Base-by-base conservation (phyloP, 2,329 filamentous ascomycete species). In the Apiospora phragmitis region DNA sequence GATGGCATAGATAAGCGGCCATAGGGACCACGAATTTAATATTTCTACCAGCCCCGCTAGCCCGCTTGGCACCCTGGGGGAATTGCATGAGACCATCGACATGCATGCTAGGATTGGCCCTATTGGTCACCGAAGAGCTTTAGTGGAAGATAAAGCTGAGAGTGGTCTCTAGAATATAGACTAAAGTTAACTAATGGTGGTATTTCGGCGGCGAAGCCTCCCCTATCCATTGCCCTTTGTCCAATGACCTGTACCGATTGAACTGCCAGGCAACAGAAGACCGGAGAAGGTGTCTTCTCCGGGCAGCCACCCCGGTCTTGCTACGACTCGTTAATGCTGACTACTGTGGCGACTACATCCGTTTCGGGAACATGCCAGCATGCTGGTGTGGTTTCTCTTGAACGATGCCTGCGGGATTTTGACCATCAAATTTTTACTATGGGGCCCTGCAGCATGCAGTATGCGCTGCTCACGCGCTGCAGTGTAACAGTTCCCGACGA, bases 341-440 rank as follows among this genome's bases (percentile, higher is more conserved):
- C 55, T 62, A 38, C 18, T 62, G 55, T 35, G 55, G 55, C 55
- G 32, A 62, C 55, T 62, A 62, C 55, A 32, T 35, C 55, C 55
- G 55, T 62, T 62, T 62, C 55, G 55, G 55, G 55, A 62, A 62
- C 55, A 62, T 21, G 55, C 29, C n/a, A 32, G 32, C 14, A n/a
- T 8, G 55, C 18, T 38, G 55, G 55, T 14, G 16, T 35, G 51
- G 55, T 14, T 38, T 29, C n/a, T n/a, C n/a, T 38, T 38, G 9
- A 62, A n/a, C 55, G 18, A 62, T 59, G 7, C 3, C 51, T 59
- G 51, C 51, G 51, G 51, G 51, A 59, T 38, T 62, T 62, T 62
- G 55, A 62, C 55, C 32, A 62, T 38, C 32, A 62, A 62, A 62
- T 62, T 62, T 62, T 38, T 62, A 62, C 32, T 38, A 62, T 62